Evolutionary conservation across 768 basidiomycete genomes (phyloP), one percentile per base, ranked within the genome.

Genomic region (Amanita polypyramis): DNA sequence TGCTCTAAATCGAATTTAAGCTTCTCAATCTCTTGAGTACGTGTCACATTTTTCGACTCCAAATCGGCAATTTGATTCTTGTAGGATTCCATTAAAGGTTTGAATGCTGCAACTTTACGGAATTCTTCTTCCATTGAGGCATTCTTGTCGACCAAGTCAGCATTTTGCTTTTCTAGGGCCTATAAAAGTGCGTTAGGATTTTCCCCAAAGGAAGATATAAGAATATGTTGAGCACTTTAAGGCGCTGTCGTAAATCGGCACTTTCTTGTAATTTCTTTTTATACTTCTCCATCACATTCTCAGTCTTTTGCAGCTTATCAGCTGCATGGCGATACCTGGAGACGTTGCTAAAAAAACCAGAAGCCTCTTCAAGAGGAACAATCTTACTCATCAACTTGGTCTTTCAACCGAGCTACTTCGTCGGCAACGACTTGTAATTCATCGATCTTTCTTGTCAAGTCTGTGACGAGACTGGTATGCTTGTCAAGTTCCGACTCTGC

Each of bases 251-350:
- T 15, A 94, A 70, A 54, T 95, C 90, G 11, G 87, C 91, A 3
- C 86, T 80, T 61, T 97, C 96, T 57, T 97, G 95, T 1, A 98
- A 75, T 66, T 98, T 99, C 75, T 90, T 94, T 70, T 94, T 95
- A 65, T 97, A 94, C 64, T 98, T 99, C 65, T 97, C 93, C 77
- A 96, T 89, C 23, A 96, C 93, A 58, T 94, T 94, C 66, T 98
- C 96, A 1, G 83, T 86, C 71, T 97, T 98, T 57, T 88, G 84
- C 35, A 93, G 70, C 54, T 82, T 88, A 57, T 97, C 96, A 3
- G 89, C 86, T 4, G 91, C 85, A 66, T 97, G 93, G 4, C 85
- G 83, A 58, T 91, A 90, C 60, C 92, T 95, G 51, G 15, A 47
- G 10, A 14, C 12, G 27, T 12, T n/a, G 14, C 14, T 48, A 5